These are phyloP conservation scores for Metarhizium album DNA, from an alignment of 2,329 filamentous ascomycete species.

Conservation along the genomic window DNA sequence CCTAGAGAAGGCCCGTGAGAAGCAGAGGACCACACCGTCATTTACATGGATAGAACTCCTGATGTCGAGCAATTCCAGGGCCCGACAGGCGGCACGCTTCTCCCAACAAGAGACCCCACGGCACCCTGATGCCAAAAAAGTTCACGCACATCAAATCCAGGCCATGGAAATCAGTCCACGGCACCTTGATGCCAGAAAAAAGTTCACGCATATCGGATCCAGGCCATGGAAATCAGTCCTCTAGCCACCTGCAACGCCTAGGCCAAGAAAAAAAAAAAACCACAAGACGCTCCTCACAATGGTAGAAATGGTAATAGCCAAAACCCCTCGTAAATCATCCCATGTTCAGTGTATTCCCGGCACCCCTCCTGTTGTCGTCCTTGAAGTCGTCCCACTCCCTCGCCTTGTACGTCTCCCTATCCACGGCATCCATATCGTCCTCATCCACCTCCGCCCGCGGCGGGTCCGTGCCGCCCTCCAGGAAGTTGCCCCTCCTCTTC, in stretches of 20 bases:
- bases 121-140: too few relatives aligned
- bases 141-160: too few relatives aligned
- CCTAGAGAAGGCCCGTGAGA: too few relatives aligned
- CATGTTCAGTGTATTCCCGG: slow-evolving; percentile 75
- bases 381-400: slow-evolving; percentile 90
- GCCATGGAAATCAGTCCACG: too few relatives aligned
- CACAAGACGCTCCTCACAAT: not conserved
- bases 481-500: slow-evolving; percentile 69
- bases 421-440: slow-evolving; percentile 78
- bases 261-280: too few relatives aligned
- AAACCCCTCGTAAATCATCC: slow-evolving; percentile 29
- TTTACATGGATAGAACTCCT: too few relatives aligned
- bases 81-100: too few relatives aligned
- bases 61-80: too few relatives aligned
- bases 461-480: slow-evolving; percentile 78
- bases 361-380: slow-evolving; percentile 77
- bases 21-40: too few relatives aligned
- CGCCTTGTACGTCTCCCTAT: slow-evolving; percentile 86
- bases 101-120: too few relatives aligned
- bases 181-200: too few relatives aligned
- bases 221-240: not conserved
- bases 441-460: slow-evolving; percentile 67
- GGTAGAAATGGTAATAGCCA: not conserved
- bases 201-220: not conserved
- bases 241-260: not conserved